Evolutionary conservation across 108 stramenopile species (phyloP).

Genomic region (Cylindrotheca fusiformis): DNA sequence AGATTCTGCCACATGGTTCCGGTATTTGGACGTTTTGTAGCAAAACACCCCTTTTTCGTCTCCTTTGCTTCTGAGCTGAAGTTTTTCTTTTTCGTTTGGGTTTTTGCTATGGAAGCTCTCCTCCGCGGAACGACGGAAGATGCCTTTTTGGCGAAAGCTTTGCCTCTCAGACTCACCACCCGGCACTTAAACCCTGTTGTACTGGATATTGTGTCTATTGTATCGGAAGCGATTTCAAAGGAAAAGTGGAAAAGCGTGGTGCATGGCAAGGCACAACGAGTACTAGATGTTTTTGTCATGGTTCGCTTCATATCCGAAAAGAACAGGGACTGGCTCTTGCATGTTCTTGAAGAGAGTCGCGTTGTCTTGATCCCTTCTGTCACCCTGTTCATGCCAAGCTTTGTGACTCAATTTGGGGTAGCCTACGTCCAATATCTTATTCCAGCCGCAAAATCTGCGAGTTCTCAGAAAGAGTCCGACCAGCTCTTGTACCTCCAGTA

Average conservation of each 20-base stretch:
- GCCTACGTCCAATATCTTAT: conserved; percentile 71
- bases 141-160: conserved; percentile 22
- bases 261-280: conserved; percentile 15
- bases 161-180: conserved; percentile 17
- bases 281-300: conserved; percentile 48
- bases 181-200: conserved; percentile 11
- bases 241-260: conserved; percentile 29
- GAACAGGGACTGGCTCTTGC: conserved; percentile 52
- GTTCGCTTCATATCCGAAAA: conserved; percentile 47
- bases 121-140: conserved; percentile 22
- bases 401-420: conserved; percentile 70
- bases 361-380: conserved; percentile 62
- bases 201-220: conserved; percentile 1
- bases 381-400: conserved; percentile 78
- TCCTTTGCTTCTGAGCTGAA: conserved; percentile 37
- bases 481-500: conserved; percentile 61
- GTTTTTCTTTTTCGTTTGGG: conserved; percentile 75
- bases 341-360: conserved; percentile 49
- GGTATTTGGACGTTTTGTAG: conserved; percentile 39
- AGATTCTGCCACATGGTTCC: conserved; percentile 45
- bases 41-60: conserved; percentile 15
- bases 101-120: conserved; percentile 58
- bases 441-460: conserved; percentile 55
- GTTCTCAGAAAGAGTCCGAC: conserved; percentile 16
- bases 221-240: conserved; percentile 26